phyloP scores from a whole-genome alignment of 2,329 filamentous ascomycete species.

The Fusarium papillatum region DNA sequence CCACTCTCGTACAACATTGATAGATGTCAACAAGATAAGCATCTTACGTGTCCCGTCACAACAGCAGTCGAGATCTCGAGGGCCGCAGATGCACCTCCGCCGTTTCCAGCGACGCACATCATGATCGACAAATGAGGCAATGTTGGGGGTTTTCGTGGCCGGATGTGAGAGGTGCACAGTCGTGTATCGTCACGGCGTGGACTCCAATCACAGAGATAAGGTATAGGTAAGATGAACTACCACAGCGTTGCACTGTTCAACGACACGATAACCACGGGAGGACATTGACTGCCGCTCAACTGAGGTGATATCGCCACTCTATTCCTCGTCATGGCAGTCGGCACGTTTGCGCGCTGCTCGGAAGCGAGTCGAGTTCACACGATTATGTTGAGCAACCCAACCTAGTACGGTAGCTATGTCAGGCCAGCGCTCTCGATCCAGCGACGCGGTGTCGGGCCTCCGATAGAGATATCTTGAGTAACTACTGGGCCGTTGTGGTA shows the following conservation, averaged over 20 bases:
- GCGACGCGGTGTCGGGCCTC: slow-evolving; percentile 16
- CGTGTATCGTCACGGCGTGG: slow-evolving; percentile 11
- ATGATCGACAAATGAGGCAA: slow-evolving; percentile 3
- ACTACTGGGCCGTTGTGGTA: not conserved
- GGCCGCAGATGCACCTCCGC: not conserved
- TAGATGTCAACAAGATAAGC: not conserved
- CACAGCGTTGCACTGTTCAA: not conserved
- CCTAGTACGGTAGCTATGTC: slow-evolving; percentile 5
- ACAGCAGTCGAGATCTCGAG: not conserved
- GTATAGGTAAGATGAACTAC: not conserved
- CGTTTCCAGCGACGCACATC: not conserved
- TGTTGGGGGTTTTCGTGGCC: not conserved
- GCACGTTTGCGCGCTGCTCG: not conserved
- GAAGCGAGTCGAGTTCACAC: not conserved
- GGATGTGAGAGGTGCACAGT: slow-evolving; percentile 8
- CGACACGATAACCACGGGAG: not conserved
- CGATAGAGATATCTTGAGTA: slow-evolving; percentile 4
- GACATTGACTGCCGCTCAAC: not conserved
- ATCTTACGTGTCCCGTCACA: not conserved
- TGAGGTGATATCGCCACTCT: not conserved
- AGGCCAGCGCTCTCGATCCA: slow-evolving; percentile 22
- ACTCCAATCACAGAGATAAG: not conserved
- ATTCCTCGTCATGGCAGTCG: not conserved
- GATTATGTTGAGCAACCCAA: slow-evolving; percentile 11
- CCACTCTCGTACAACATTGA: not conserved